phyloP scores from a whole-genome alignment of 148 eudicot genomes.

The Polygonum aviculare region DNA sequence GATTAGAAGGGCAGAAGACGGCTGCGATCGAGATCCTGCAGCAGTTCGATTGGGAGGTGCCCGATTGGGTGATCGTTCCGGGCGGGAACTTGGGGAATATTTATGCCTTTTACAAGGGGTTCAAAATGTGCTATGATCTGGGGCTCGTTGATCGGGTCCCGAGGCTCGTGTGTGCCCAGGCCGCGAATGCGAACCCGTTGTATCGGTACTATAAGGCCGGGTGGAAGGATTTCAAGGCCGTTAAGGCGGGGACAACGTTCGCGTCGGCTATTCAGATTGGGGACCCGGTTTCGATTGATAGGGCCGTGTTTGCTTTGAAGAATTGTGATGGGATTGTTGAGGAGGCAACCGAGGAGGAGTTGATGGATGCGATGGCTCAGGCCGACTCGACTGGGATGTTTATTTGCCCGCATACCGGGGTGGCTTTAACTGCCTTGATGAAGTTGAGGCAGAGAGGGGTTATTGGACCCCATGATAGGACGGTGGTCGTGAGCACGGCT shows the following conservation, averaged over 20 bases:
- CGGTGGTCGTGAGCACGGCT: constrained; percentile 90
- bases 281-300: constrained; percentile 90
- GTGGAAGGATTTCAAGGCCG: constrained; percentile 75
- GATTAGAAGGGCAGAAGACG: constrained; percentile 76
- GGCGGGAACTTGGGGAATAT: constrained; percentile 96
- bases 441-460: constrained; percentile 73
- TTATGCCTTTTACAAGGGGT: constrained; percentile 89
- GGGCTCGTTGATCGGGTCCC: constrained; percentile 87
- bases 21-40: constrained; percentile 83
- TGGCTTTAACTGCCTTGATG: constrained; percentile 66
- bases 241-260: constrained; percentile 72
- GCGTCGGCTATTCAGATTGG: constrained; percentile 98
- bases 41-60: constrained; percentile 95
- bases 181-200: constrained; percentile 88
- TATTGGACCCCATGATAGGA: constrained; percentile 60
- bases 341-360: constrained; percentile 92
- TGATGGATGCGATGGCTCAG: constrained; percentile 97
- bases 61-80: constrained; percentile 95
- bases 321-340: constrained; percentile 83
- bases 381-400: constrained; percentile 99
- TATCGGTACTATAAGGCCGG: constrained; percentile 63
- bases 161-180: constrained; percentile 87
- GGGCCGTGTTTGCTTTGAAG: constrained; percentile 75
- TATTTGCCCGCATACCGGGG: constrained; percentile 95
- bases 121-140: constrained; percentile 73